phyloP scores from a whole-genome alignment of 495 filamentous ascomycete genomes.

The Podospora bellae-mahoneyi region DNA sequence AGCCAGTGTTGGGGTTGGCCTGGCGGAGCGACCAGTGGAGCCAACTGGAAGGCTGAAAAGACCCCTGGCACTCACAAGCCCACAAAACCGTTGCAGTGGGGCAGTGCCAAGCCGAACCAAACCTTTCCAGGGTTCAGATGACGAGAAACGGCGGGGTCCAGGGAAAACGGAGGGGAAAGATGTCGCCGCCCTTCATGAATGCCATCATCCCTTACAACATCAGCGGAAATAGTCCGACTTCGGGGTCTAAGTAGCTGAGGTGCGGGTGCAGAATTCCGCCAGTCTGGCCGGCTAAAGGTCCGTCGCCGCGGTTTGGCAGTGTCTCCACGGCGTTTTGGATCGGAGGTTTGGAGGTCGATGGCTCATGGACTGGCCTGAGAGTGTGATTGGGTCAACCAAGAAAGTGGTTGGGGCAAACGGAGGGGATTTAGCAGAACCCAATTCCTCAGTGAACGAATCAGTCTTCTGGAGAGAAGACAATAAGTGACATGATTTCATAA shows the following conservation, averaged over 20 bases:
- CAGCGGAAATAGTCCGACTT: not conserved
- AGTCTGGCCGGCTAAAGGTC: not conserved
- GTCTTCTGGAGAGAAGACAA: not conserved
- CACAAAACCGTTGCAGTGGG: slow-evolving; percentile 5
- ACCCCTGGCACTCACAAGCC: not conserved
- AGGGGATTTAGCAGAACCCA: not conserved
- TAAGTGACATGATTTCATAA: not conserved
- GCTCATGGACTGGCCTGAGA: not conserved
- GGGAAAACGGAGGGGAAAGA: not conserved
- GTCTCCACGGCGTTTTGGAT: slow-evolving; percentile 1
- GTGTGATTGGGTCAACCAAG: slow-evolving; percentile 5
- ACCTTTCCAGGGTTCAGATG: not conserved
- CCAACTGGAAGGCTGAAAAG: not conserved
- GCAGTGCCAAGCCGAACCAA: slow-evolving; percentile 4
- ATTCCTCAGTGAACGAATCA: not conserved
- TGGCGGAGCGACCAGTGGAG: not conserved
- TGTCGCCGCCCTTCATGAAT: not conserved
- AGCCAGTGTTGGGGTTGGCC: not conserved
- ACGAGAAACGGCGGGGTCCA: slow-evolving; percentile 3
- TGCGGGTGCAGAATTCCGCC: not conserved
- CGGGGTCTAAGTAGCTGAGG: not conserved
- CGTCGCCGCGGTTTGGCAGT: not conserved
- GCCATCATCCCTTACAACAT: not conserved
- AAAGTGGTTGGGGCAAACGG: slow-evolving; percentile 3
- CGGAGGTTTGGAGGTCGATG: slow-evolving; percentile 6